Evolutionary conservation across 441 rosid species (phyloP).

Genomic region (Dalechampia spathulata): DNA sequence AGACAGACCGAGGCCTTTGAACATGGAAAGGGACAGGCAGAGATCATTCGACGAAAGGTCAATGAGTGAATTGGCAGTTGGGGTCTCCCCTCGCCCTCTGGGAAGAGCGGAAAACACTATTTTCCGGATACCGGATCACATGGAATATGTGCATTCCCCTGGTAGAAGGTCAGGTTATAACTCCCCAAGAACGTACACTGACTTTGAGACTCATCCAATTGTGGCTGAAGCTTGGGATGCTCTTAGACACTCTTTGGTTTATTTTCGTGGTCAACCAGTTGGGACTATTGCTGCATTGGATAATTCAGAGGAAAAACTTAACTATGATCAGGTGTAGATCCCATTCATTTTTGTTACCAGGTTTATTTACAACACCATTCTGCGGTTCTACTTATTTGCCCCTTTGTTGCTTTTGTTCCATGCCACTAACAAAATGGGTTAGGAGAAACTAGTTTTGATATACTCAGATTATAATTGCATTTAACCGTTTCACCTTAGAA

Average conservation of each 20-base stretch:
- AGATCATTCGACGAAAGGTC: conserved; percentile 67
- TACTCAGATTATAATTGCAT: too few species aligned
- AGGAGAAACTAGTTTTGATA: not conserved
- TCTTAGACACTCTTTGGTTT: conserved; percentile 51
- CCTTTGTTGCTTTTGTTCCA: too few species aligned
- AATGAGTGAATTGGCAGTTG: conserved; percentile 32
- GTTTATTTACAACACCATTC: not conserved
- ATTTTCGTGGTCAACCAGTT: conserved; percentile 76
- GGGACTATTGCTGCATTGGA: conserved; percentile 89
- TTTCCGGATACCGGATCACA: conserved; percentile 23
- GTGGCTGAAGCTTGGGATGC: conserved; percentile 87
- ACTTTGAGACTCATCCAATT: conserved; percentile 50
- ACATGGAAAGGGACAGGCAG: conserved; percentile 61
- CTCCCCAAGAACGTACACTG: conserved; percentile 44
- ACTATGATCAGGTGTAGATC: conserved; percentile 75
- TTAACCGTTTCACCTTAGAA: too few species aligned
- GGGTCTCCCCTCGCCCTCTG: conserved; percentile 30
- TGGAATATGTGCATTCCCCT: conserved; percentile 41
- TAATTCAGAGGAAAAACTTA: conserved; percentile 63
- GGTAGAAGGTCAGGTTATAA: conserved; percentile 53
- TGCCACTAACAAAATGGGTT: not conserved
- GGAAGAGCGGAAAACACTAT: conserved; percentile 25
- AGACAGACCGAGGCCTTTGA: conserved; percentile 60
- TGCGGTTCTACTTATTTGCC: not conserved
- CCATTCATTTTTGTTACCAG: not conserved